A percentile compares a stretch with the other conserved stretches of the same genome.
Conservation (phyloP, 2,329 filamentous ascomycete species). For the Cladophialophora psammophila region DNA sequence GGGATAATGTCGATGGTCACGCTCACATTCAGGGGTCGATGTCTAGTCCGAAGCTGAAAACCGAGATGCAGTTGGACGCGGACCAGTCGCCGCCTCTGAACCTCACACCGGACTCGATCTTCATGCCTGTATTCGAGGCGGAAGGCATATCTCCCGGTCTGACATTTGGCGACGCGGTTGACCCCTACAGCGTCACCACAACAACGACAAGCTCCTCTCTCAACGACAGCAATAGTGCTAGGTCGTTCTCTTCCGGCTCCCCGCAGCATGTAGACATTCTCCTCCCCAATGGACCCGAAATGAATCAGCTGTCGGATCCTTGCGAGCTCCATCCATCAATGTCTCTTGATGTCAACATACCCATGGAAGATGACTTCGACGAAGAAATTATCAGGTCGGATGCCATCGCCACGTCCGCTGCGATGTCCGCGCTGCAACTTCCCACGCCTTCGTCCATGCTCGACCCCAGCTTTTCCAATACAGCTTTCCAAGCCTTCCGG, state of each 20-base stretch:
- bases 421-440: slow-evolving; percentile 17
- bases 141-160: slow-evolving; percentile 28
- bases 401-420: slow-evolving; percentile 25
- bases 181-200: slow-evolving; percentile 48
- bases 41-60: slow-evolving; percentile 16
- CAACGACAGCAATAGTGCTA: slow-evolving; percentile 42
- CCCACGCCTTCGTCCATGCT: slow-evolving; percentile 13
- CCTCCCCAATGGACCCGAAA: slow-evolving; percentile 55
- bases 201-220: slow-evolving; percentile 41
- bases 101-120: slow-evolving; percentile 26
- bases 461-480: slow-evolving; percentile 4
- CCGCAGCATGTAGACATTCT: slow-evolving; percentile 58
- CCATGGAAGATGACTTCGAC: slow-evolving; percentile 60
- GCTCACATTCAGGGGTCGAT: slow-evolving; percentile 7
- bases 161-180: slow-evolving; percentile 24
- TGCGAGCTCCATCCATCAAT: slow-evolving; percentile 42
- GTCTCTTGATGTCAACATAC: slow-evolving; percentile 40
- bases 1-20: slow-evolving; percentile 15
- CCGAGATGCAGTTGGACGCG: not conserved
- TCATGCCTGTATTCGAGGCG: slow-evolving; percentile 29
- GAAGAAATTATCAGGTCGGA: slow-evolving; percentile 61
- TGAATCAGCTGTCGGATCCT: slow-evolving; percentile 51
- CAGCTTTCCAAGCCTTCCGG: slow-evolving; percentile 30
- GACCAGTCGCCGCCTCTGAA: slow-evolving; percentile 12
- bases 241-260: slow-evolving; percentile 52